A percentile compares a stretch with the other conserved stretches of the same genome.
These are phyloP conservation scores for Phytopythium sindhum DNA, from an alignment of 352 stramenopile species.

Conservation along the genomic window DNA sequence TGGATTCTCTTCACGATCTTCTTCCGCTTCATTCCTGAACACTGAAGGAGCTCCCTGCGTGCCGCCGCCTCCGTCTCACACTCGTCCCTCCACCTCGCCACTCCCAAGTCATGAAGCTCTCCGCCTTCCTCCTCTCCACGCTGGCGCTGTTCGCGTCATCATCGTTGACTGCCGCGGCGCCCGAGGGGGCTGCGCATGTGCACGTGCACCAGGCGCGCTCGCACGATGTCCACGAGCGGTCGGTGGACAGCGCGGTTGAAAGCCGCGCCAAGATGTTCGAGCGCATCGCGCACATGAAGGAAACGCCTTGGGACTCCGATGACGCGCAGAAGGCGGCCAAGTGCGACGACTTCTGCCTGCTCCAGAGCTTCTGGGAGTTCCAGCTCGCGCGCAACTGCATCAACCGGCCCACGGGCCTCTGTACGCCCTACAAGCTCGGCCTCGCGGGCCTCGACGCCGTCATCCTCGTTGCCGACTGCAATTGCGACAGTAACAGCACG, in stretches of 20 bases:
- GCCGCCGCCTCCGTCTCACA: too few relatives aligned
- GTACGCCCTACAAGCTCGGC: conserved; percentile 52
- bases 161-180: conserved; percentile 6
- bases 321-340: conserved; percentile 38
- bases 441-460: conserved; percentile 45
- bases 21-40: background rate
- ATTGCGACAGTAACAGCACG: conserved; percentile 31
- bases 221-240: conserved; percentile 18
- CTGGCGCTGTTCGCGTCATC: conserved; percentile 14
- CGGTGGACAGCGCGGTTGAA: conserved; percentile 20
- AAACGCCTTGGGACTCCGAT: conserved; percentile 65
- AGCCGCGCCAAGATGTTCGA: conserved; percentile 41
- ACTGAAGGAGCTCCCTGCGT: too few relatives aligned
- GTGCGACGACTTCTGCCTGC: conserved; percentile 56
- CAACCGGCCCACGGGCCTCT: conserved; percentile 47
- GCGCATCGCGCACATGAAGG: conserved; percentile 48
- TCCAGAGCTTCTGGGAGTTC: conserved; percentile 55
- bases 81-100: background rate
- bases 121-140: background rate
- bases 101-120: conserved; percentile 19
- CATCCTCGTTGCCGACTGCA: conserved; percentile 53
- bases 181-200: conserved; percentile 8
- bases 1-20: too few relatives aligned
- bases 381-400: conserved; percentile 61
- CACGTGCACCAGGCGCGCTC: conserved; percentile 10